Evolutionary conservation across 1,284 basidiomycete genomes (phyloP), one percentile per base, ranked within the genome.

Genomic region (Macrocystidia cucumis): DNA sequence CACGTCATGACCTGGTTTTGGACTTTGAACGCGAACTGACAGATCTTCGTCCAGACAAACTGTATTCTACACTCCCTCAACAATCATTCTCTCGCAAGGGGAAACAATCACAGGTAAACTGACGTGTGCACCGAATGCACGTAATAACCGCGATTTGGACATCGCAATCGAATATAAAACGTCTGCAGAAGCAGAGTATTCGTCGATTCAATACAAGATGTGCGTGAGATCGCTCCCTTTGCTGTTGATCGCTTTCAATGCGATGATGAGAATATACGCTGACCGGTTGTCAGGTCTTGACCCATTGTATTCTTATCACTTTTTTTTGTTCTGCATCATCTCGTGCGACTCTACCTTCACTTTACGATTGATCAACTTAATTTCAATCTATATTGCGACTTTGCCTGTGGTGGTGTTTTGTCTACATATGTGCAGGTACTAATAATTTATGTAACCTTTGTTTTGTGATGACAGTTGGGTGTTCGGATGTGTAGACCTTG

Each of bases 121-220:
- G 29, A 60, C 71, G 13, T 92, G 91, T 54, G 75, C 82, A 9
- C 93, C 92, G 23, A 97, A 97, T 60, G 67, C 72, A 23, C 76
- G 86, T 48, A 97, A 97, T 67, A 88, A 88, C 57, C 82, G 92
- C 35, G 92, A 97, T 56, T 69, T 97, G 31, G 93, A 97, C 57
- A 97, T 97, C 55, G 61, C 62, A 24, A 77, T 97, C 47, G 62
- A 73, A 32, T 95, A 91, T 67, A 65, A 78, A 44, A 46, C 62
- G 20, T 46, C 50, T 9, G 50, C 56, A 21, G 59, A 57, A 19
- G 58, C 56, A 26, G 49, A 60, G 29, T 55, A 62, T 43, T 52
- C 50, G 24, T 55, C 48, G 27, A 64, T 83, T 45, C 62, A 80
- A 9, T 87, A 86, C 57, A 87, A 85, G 63, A 87, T 88, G 83